phyloP scores from a whole-genome alignment of 495 filamentous ascomycete genomes.

The Rostrohypoxylon terebratum region DNA sequence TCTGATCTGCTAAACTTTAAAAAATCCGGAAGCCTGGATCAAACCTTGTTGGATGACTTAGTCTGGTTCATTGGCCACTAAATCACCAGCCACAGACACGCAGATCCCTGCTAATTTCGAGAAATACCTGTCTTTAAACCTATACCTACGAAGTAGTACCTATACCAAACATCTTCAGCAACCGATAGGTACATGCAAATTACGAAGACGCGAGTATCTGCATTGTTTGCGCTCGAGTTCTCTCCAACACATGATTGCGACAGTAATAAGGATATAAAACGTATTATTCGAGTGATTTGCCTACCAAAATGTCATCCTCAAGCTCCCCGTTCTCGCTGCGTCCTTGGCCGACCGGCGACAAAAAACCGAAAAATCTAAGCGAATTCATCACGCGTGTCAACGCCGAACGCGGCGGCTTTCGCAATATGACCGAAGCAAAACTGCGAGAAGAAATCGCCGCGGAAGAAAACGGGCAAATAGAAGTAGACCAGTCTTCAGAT shows the following conservation, averaged over 20 bases:
- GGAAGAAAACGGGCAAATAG: constrained; percentile 52
- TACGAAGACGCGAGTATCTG: background rate
- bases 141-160: too few species aligned
- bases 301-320: constrained; percentile 29
- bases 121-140: too few species aligned
- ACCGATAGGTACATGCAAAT: background rate
- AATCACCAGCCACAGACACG: background rate
- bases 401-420: constrained; percentile 77
- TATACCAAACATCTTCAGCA: background rate
- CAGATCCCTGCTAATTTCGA: background rate
- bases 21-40: background rate
- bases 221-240: background rate
- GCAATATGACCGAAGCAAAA: constrained; percentile 71
- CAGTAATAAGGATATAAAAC: background rate
- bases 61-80: background rate
- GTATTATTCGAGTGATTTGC: background rate
- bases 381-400: constrained; percentile 81
- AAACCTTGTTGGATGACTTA: background rate
- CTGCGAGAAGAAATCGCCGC: constrained; percentile 70
- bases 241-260: background rate
- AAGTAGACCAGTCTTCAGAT: constrained; percentile 43
- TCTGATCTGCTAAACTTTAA: background rate
- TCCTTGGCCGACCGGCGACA: constrained; percentile 65
- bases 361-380: constrained; percentile 70
- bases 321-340: constrained; percentile 74